Base-by-base conservation (phyloP, 257 asterid genomes). In the Plantago elongata region DNA sequence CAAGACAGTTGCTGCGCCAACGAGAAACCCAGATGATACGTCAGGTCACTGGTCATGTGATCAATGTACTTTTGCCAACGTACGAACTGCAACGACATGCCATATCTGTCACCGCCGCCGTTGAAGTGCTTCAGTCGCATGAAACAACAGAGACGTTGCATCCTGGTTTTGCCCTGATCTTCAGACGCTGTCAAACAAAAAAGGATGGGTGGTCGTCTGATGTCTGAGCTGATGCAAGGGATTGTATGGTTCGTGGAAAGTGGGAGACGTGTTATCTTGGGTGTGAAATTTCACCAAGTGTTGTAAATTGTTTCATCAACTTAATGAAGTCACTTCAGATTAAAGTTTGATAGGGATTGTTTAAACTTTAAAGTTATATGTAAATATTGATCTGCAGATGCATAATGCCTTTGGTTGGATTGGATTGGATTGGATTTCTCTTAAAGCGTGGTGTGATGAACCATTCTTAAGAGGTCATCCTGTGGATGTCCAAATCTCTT, bases 21-120 rank as follows among this genome's bases (percentile, higher is more conserved):
- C 65, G 56, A 76, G 82, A 76, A 80, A 68, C 54, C 27, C 65
- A 29, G 92, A 81, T 45, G 90, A 87, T 78, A 44, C 84, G 0
- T 47, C 84, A 1, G 80, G 80, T 57, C 67, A 60, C 63, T 88
- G 96, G 92, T 72, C 78, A 13, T 85, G 96, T 49, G 84, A 88
- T 46, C 65, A 78, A 14, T 88, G 95, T 70, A 85, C 94, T 15
- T 81, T 68, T 38, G 37, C 71, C 42, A 88, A 84, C 11, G 50
- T 17, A 9, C 75, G 61, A 70, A 62, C 84, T 49, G 78, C 80
- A 13, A 52, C 80, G 17, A 30, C 73, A 16, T 84, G 90, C 70
- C 84, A 67, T 22, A 71, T 80, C 66, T 89, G 96, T 61, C 74
- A 62, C 63, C 75, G 77, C 42, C 78, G 76, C 17, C 89, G 78